Evolutionary conservation across 495 filamentous ascomycete species (phyloP), one percentile per base, ranked within the genome.

Genomic region (Penicillium paxilli): DNA sequence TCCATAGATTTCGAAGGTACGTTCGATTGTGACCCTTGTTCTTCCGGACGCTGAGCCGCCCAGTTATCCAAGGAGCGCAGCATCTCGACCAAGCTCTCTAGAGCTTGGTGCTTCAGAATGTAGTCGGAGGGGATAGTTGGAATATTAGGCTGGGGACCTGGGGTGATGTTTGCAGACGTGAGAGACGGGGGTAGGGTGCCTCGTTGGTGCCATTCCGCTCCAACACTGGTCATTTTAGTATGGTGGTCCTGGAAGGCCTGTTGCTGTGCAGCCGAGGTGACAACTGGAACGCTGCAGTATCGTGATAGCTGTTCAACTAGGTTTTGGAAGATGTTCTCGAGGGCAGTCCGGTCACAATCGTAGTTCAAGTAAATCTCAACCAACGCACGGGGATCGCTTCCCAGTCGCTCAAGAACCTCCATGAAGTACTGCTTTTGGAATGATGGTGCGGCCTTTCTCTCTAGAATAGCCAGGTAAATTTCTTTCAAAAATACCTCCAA

Each of bases 331-430:
- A 98, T 96, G 62, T 99, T 98, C 69, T 99, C 95, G 58, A 97
- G 79, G 2, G 88, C 87, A 20, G 90, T 89, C 26, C 91, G 79
- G 62, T 98, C 95, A 70, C 95, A 99, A 64, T 99, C 95, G 60
- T 99, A 99, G 67, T 99, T 99, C 49, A 99, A 82, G 69, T 98
- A 99, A 14, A 94, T 87, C 72, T 99, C 95, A 4, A 99, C 95
- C 54, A 99, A 67, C 0, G 90, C 92, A 32, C 90, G 79, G 4
- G 92, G 90, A 65, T 99, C 93, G 12, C 83, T 86, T 44, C 87
- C 90, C 25, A 98, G 74, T 52, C 93, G 78, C 55, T 90, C 89
- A 33, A 99, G 75, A 28, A 98, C 80, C 46, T 86, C 85, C 72
- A 99, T 84, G 54, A 98, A 91, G 52, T 92, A 92, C 41, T 92